Evolutionary conservation across 169 alveolate species (phyloP).

Genomic region (Babesia ovis): DNA sequence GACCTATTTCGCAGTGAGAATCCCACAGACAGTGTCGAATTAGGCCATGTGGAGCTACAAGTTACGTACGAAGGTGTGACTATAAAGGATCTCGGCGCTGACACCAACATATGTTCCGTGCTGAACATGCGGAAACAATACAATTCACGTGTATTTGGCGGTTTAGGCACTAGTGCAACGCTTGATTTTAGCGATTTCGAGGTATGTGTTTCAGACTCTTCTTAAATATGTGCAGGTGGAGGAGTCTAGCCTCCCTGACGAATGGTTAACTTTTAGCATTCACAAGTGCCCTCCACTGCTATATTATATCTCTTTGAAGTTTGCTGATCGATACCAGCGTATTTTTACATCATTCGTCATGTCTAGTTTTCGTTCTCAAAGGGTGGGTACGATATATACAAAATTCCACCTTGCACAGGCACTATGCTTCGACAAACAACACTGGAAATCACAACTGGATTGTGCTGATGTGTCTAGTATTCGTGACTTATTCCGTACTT

Average conservation of each 20-base stretch:
- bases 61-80: background rate
- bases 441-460: slow-evolving; percentile 3
- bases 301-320: slow-evolving; percentile 35
- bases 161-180: background rate
- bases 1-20: slow-evolving; percentile 15
- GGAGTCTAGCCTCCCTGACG: slow-evolving; percentile 19
- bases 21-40: background rate
- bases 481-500: background rate
- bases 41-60: background rate
- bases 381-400: slow-evolving; percentile 23
- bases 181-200: slow-evolving; percentile 27
- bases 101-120: background rate
- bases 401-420: background rate
- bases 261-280: slow-evolving; percentile 25
- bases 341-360: slow-evolving; percentile 9
- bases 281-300: slow-evolving; percentile 20
- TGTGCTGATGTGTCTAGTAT: slow-evolving; percentile 16
- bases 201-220: slow-evolving; percentile 17
- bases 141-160: slow-evolving; percentile 18
- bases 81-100: background rate
- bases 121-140: slow-evolving; percentile 10
- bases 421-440: background rate
- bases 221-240: slow-evolving; percentile 38
- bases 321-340: slow-evolving; percentile 21
- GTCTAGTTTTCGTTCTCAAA: slow-evolving; percentile 34